These are phyloP conservation scores for Cochlearia excelsa DNA, from an alignment of 345 rosid genomes.

Conservation along the genomic window DNA sequence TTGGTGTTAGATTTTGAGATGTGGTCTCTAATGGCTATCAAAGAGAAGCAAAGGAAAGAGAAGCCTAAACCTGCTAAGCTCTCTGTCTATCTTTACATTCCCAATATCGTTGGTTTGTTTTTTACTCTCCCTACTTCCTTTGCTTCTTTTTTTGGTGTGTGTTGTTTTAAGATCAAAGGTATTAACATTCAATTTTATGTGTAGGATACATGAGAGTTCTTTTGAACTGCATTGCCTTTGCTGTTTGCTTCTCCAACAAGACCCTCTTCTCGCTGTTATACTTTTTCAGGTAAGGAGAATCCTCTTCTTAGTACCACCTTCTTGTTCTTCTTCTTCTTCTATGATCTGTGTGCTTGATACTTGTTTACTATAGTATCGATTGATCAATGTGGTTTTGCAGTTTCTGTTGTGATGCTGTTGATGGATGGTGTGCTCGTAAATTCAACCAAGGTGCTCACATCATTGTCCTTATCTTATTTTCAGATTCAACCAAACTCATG, in stretches of 20 bases:
- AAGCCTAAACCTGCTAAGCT: conserved; percentile 53
- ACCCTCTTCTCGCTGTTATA: conserved; percentile 65
- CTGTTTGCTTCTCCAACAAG: conserved; percentile 79
- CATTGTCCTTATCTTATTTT: conserved; percentile 8
- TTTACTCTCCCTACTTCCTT: not conserved
- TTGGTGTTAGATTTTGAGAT: not conserved
- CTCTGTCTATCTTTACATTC: conserved; percentile 82
- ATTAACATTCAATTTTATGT: not conserved
- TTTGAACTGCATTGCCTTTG: conserved; percentile 81
- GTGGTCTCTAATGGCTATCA: conserved; percentile 52
- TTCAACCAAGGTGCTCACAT: conserved; percentile 72
- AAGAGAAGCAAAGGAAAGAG: conserved; percentile 48
- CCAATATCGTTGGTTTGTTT: conserved; percentile 83
- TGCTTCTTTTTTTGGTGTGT: not conserved
- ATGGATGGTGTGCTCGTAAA: conserved; percentile 97
- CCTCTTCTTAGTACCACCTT: not conserved
- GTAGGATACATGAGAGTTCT: conserved; percentile 78
- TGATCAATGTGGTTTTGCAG: conserved; percentile 42
- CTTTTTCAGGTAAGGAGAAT: conserved; percentile 55
- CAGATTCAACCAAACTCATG: not conserved
- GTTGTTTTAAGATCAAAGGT: not conserved
- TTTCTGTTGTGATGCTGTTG: conserved; percentile 88
- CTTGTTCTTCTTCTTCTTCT: not conserved
- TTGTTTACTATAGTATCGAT: conserved; percentile 14
- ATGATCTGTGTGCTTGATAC: not conserved